phyloP scores from a whole-genome alignment of 768 basidiomycete genomes.

The Mycena polygramma region DNA sequence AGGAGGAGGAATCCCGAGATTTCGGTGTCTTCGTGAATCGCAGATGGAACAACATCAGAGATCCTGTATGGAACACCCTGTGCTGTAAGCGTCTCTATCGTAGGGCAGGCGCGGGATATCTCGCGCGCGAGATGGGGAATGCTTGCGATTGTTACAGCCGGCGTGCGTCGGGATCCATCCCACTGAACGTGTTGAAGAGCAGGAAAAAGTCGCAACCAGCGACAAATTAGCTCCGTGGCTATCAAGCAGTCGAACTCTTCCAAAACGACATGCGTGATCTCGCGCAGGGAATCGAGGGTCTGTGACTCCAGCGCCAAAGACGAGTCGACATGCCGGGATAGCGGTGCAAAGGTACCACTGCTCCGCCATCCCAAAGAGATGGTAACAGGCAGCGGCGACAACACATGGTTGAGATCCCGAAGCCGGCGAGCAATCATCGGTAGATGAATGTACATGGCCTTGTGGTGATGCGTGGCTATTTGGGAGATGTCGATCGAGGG shows the following conservation, averaged over 20 bases:
- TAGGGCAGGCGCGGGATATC: constrained; percentile 19
- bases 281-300: background rate
- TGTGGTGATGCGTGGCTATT: background rate
- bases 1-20: background rate
- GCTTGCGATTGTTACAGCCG: too few relatives aligned
- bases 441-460: background rate
- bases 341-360: background rate
- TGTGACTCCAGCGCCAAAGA: constrained; percentile 9
- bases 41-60: background rate
- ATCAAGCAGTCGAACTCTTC: constrained; percentile 6
- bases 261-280: constrained; percentile 20
- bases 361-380: background rate
- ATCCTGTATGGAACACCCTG: constrained; percentile 2
- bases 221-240: background rate
- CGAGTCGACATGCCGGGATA: constrained; percentile 9
- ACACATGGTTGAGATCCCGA: background rate
- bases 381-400: constrained; percentile 10
- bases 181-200: constrained; percentile 10
- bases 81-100: background rate
- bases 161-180: background rate
- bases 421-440: constrained; percentile 13
- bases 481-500: background rate
- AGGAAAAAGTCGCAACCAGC: constrained; percentile 23
- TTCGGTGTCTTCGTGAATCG: background rate
- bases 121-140: constrained; percentile 10